A percentile compares a stretch with the other conserved stretches of the same genome.
phyloP scores from a whole-genome alignment of 1,139 yeast species.

The Taphrina betulina region DNA sequence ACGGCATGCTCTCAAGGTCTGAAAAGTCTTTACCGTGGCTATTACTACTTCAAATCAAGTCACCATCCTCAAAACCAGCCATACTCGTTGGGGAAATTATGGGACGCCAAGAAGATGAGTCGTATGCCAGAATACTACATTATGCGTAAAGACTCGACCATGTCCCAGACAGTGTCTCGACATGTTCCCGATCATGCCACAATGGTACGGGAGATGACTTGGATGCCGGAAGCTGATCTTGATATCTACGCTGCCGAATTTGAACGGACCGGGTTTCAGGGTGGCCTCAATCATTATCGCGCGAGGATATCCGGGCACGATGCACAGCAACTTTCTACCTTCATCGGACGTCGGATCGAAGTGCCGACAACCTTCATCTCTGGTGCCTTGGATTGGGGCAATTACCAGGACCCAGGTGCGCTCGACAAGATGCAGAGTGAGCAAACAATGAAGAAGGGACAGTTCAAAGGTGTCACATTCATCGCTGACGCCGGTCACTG shows the following conservation, averaged over 20 bases:
- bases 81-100: background rate
- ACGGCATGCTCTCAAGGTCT: constrained; percentile 6
- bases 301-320: constrained; percentile 1
- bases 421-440: constrained; percentile 18
- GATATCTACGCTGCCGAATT: constrained; percentile 6
- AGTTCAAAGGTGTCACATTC: background rate
- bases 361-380: constrained; percentile 29
- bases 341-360: background rate
- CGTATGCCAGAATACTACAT: constrained; percentile 26
- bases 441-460: background rate
- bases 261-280: constrained; percentile 12
- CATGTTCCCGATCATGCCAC: background rate
- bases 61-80: constrained; percentile 19
- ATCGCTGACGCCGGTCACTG: constrained; percentile 27
- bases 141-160: background rate
- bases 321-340: background rate
- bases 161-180: constrained; percentile 8
- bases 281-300: constrained; percentile 23
- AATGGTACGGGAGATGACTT: constrained; percentile 6
- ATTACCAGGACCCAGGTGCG: constrained; percentile 24
- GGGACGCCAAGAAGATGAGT: constrained; percentile 8
- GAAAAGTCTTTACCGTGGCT: constrained; percentile 4
- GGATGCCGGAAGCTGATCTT: constrained; percentile 18
- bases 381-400: constrained; percentile 26
- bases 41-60: constrained; percentile 25